These are phyloP conservation scores for Coelastrella sp. DNA, from an alignment of 139 green algal genomes.

Conservation along the genomic window DNA sequence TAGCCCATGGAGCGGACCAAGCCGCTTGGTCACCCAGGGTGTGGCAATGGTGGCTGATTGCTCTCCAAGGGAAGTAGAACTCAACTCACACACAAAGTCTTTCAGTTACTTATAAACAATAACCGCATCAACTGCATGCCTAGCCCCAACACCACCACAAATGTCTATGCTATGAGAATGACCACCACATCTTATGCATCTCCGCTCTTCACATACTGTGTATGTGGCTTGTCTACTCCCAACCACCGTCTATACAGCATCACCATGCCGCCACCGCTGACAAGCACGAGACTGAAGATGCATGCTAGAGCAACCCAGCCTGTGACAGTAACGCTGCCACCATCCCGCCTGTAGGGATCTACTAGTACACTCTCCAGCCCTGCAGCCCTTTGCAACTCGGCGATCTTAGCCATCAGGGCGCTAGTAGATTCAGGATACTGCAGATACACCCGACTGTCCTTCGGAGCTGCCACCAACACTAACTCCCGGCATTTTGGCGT, in stretches of 20 bases:
- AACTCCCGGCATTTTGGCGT: constrained; percentile 67
- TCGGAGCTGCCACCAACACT: constrained; percentile 79
- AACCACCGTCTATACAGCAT: constrained; percentile 60
- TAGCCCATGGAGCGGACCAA: no score
- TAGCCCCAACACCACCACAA: no score
- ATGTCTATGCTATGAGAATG: no score
- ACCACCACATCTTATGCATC: constrained; percentile 70
- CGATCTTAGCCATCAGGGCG: constrained; percentile 56
- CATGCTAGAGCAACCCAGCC: constrained; percentile 79
- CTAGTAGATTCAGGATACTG: constrained; percentile 59
- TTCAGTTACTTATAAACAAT: no score
- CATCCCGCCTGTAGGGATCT: constrained; percentile 63
- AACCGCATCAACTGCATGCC: no score
- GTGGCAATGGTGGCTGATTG: no score
- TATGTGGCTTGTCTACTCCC: constrained; percentile 68
- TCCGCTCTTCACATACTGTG: constrained; percentile 70
- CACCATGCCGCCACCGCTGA: constrained; percentile 60
- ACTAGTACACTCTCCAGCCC: constrained; percentile 66
- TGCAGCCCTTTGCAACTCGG: constrained; percentile 58
- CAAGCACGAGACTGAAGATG: constrained; percentile 71
- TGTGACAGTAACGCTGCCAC: constrained; percentile 74
- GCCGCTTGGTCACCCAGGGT: no score
- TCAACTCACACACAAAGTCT: no score
- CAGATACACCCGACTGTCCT: constrained; percentile 68
- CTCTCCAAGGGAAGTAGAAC: no score